Conservation (phyloP, 495 filamentous ascomycete species). For the Trichocladium uniseriatum region DNA sequence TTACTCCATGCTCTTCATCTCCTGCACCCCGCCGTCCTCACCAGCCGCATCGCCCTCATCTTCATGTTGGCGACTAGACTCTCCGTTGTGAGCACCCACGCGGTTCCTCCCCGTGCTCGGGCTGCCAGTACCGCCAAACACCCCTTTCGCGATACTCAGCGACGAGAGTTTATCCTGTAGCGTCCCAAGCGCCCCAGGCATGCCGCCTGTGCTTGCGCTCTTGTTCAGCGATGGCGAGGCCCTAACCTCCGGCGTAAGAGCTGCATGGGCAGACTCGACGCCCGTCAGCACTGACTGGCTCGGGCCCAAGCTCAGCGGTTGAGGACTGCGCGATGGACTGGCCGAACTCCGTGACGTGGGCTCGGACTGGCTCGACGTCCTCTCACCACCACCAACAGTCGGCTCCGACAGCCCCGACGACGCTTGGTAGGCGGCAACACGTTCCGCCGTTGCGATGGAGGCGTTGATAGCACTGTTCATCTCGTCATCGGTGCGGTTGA, state of each 20-base stretch:
- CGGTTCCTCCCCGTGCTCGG: conserved; percentile 8
- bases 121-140: conserved; percentile 17
- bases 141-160: conserved; percentile 32
- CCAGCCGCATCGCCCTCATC: not conserved
- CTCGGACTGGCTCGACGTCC: conserved; percentile 16
- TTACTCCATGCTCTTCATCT: conserved; percentile 29
- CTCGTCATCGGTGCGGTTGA: conserved; percentile 74
- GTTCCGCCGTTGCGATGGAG: conserved; percentile 27
- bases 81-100: not conserved
- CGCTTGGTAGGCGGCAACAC: conserved; percentile 17
- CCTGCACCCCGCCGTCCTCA: conserved; percentile 16
- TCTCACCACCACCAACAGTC: conserved; percentile 4
- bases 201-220: conserved; percentile 34
- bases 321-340: conserved; percentile 23
- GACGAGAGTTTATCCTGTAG: conserved; percentile 41
- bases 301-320: conserved; percentile 26
- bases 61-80: not conserved
- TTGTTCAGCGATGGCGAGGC: conserved; percentile 27
- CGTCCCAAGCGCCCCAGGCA: conserved; percentile 31
- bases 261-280: conserved; percentile 33
- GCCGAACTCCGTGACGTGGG: conserved; percentile 8
- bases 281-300: conserved; percentile 36
- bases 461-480: conserved; percentile 70
- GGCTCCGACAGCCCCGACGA: conserved; percentile 17
- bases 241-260: conserved; percentile 28